Percentiles rank a stretch among this genome's conserved stretches.
phyloP scores from a whole-genome alignment of 75 land plant genomes.

The Cunninghamia lanceolata region DNA sequence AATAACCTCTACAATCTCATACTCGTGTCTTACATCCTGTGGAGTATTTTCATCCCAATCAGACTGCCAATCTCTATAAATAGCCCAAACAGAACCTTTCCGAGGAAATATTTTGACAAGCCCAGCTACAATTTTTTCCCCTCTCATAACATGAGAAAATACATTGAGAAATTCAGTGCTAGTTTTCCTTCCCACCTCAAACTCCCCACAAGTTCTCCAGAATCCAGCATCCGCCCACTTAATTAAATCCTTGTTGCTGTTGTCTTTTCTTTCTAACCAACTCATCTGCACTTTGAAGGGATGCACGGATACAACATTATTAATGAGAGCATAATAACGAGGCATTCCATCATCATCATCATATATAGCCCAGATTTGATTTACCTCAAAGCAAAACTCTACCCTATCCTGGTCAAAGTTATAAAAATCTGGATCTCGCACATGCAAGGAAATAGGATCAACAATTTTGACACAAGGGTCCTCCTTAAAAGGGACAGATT shows the following conservation, averaged over 20 bases:
- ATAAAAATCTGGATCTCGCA: constrained; percentile 59
- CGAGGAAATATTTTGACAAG: constrained; percentile 64
- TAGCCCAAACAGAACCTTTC: constrained; percentile 87
- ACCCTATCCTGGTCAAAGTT: constrained; percentile 66
- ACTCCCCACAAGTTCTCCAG: constrained; percentile 62
- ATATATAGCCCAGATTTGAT: constrained; percentile 86
- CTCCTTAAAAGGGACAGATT: background rate
- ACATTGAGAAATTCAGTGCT: constrained; percentile 45
- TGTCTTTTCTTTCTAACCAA: constrained; percentile 68
- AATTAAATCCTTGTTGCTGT: constrained; percentile 34
- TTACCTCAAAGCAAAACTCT: constrained; percentile 58
- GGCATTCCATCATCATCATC: constrained; percentile 97
- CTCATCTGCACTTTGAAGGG: constrained; percentile 66
- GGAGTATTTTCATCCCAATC: constrained; percentile 11
- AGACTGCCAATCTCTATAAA: constrained; percentile 37
- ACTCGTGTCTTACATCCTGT: constrained; percentile 15
- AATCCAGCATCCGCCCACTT: constrained; percentile 6
- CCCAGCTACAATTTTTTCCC: constrained; percentile 53
- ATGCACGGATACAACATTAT: constrained; percentile 42
- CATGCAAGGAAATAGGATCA: background rate
- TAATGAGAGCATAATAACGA: constrained; percentile 72
- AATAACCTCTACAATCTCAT: constrained; percentile 68
- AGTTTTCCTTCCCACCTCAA: constrained; percentile 43
- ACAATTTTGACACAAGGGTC: background rate
- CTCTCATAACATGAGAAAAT: constrained; percentile 66